A percentile compares a stretch with the other conserved stretches of the same genome.
phyloP scores from a whole-genome alignment of 2,329 filamentous ascomycete genomes.

The Stachybotrys elegans region DNA sequence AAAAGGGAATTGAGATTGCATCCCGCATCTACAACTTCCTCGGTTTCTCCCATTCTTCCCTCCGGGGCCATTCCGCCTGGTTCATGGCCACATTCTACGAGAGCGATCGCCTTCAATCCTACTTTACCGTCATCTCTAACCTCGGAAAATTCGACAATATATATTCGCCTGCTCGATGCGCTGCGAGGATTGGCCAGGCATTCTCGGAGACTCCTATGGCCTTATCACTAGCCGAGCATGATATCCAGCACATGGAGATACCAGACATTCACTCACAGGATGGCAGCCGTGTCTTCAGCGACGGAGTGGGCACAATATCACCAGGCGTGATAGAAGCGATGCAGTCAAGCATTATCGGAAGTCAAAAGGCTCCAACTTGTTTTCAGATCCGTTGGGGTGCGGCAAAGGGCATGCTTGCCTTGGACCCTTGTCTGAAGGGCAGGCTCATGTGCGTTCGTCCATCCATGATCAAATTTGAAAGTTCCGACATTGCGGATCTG shows the following conservation, averaged over 20 bases:
- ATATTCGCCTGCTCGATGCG: constrained; percentile 48
- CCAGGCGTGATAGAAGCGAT: constrained; percentile 52
- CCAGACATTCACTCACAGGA: constrained; percentile 46
- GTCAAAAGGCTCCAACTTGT: constrained; percentile 51
- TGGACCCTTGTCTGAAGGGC: constrained; percentile 58
- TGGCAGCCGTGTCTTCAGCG: constrained; percentile 62
- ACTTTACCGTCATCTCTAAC: constrained; percentile 36
- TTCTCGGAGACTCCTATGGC: constrained; percentile 72
- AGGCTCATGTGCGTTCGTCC: constrained; percentile 56
- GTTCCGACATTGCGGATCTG: constrained; percentile 47
- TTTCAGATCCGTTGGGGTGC: constrained; percentile 73
- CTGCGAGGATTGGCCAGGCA: constrained; percentile 58
- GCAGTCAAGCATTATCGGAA: constrained; percentile 46
- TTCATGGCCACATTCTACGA: constrained; percentile 45
- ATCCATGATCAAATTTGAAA: constrained; percentile 78
- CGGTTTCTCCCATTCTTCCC: constrained; percentile 75
- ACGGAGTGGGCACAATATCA: constrained; percentile 75
- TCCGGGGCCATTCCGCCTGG: constrained; percentile 69
- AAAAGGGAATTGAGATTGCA: constrained; percentile 56
- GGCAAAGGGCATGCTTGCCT: constrained; percentile 72
- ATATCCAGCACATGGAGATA: constrained; percentile 29
- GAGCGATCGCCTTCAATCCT: constrained; percentile 25
- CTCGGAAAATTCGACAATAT: constrained; percentile 49
- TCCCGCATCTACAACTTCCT: constrained; percentile 62
- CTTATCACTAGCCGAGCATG: constrained; percentile 39